These are phyloP conservation scores for Amphicarpaea edgeworthii DNA, from an alignment of 306 rosid species.

Conservation along the genomic window DNA sequence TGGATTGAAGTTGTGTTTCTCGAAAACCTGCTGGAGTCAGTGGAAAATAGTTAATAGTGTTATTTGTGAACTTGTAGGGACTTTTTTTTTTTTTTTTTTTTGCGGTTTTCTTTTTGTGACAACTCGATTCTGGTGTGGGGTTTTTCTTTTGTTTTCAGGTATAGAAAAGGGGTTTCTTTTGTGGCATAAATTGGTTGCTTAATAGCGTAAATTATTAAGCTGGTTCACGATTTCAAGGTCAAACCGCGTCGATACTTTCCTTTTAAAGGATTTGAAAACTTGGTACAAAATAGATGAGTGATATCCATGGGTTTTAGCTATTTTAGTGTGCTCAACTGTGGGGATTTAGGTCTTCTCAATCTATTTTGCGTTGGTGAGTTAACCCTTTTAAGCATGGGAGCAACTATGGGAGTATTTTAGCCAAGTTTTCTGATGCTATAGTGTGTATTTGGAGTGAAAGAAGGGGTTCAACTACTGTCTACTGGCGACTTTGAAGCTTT, in stretches of 20 bases:
- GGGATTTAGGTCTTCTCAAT: background rate
- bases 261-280: background rate
- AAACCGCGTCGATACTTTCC: background rate
- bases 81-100: background rate
- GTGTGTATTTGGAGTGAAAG: background rate
- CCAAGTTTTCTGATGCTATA: background rate
- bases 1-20: background rate
- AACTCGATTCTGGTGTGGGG: background rate
- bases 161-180: background rate
- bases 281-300: background rate
- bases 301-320: background rate
- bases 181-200: conserved; percentile 33
- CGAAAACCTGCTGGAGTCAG: background rate
- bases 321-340: background rate
- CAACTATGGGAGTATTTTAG: background rate
- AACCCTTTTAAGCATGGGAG: background rate
- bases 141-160: conserved; percentile 33
- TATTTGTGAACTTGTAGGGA: background rate
- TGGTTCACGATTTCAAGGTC: conserved; percentile 36
- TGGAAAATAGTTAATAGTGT: background rate
- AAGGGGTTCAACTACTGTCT: background rate
- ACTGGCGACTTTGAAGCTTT: background rate
- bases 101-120: background rate
- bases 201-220: conserved; percentile 39
- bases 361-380: background rate